These are phyloP conservation scores for Ogataea trehaloabstinens DNA, from an alignment of 805 yeast species.

Conservation along the genomic window DNA sequence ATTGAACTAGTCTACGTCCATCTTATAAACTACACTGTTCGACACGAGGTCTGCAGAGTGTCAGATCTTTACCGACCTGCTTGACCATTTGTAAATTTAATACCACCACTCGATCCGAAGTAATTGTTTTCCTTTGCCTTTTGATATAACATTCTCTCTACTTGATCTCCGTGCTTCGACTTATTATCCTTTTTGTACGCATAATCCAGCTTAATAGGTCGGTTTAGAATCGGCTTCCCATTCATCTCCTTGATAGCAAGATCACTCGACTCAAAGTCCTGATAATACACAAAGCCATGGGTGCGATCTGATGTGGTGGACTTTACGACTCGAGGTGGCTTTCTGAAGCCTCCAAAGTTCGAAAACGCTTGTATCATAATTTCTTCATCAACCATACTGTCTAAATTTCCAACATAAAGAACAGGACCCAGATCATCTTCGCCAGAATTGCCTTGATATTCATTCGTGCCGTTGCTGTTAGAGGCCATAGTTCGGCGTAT, in stretches of 20 bases:
- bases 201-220: conserved; percentile 58
- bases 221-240: conserved; percentile 67
- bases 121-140: conserved; percentile 26
- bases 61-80: too few species aligned
- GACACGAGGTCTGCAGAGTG: too few species aligned
- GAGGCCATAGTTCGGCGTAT: conserved; percentile 36
- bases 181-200: conserved; percentile 65
- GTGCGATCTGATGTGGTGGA: conserved; percentile 51
- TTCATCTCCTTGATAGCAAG: conserved; percentile 66
- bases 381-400: conserved; percentile 61
- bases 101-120: too few species aligned
- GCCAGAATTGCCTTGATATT: conserved; percentile 6
- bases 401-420: conserved; percentile 58
- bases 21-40: too few species aligned
- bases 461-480: conserved; percentile 4
- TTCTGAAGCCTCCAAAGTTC: conserved; percentile 62
- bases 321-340: conserved; percentile 45
- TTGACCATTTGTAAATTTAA: too few species aligned
- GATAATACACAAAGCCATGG: conserved; percentile 69
- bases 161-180: conserved; percentile 73
- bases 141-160: conserved; percentile 67
- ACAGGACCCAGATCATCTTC: conserved; percentile 45
- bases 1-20: too few species aligned
- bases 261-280: conserved; percentile 67
- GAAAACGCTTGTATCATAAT: conserved; percentile 56